Conservation (phyloP, 768 basidiomycete species). For the Mycena vulgaris region DNA sequence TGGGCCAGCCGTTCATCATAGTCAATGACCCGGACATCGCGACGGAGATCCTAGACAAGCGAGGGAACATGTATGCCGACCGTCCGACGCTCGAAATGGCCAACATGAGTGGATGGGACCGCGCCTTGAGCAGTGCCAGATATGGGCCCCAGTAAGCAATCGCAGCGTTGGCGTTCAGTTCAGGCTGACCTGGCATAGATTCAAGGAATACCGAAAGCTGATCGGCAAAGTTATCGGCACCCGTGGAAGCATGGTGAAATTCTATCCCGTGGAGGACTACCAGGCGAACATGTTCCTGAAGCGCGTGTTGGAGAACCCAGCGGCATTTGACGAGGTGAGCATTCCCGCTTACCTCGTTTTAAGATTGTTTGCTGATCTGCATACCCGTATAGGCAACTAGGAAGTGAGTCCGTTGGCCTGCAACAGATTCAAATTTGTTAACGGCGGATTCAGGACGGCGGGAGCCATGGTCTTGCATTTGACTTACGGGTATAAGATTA, state of each 20-base stretch:
- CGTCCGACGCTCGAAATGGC: constrained; percentile 59
- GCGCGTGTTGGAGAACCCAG: constrained; percentile 53
- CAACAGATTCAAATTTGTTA: constrained; percentile 1
- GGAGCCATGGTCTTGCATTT: constrained; percentile 62
- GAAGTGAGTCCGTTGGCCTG: constrained; percentile 40
- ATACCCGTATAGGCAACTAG: constrained; percentile 36
- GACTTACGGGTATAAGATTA: constrained; percentile 60
- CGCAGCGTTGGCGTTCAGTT: too few species aligned
- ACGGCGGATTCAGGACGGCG: constrained; percentile 50
- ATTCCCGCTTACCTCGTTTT: constrained; percentile 46
- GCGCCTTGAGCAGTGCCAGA: constrained; percentile 22
- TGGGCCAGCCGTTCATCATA: constrained; percentile 39
- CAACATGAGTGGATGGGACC: constrained; percentile 39
- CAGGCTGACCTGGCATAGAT: neutral
- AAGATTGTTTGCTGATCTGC: constrained; percentile 35
- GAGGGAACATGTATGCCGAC: constrained; percentile 59
- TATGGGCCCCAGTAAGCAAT: constrained; percentile 19
- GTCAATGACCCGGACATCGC: constrained; percentile 39
- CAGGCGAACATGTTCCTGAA: constrained; percentile 59
- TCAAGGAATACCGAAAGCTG: constrained; percentile 49
- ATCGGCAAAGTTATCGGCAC: constrained; percentile 61
- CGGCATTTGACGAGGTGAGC: constrained; percentile 32
- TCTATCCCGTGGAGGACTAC: constrained; percentile 55
- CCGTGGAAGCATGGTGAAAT: constrained; percentile 53
- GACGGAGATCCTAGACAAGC: constrained; percentile 56